Percentiles rank a stretch among this genome's conserved stretches.
Conservation (phyloP, 1,284 basidiomycete genomes). For the Rhodotorula glutinis region DNA sequence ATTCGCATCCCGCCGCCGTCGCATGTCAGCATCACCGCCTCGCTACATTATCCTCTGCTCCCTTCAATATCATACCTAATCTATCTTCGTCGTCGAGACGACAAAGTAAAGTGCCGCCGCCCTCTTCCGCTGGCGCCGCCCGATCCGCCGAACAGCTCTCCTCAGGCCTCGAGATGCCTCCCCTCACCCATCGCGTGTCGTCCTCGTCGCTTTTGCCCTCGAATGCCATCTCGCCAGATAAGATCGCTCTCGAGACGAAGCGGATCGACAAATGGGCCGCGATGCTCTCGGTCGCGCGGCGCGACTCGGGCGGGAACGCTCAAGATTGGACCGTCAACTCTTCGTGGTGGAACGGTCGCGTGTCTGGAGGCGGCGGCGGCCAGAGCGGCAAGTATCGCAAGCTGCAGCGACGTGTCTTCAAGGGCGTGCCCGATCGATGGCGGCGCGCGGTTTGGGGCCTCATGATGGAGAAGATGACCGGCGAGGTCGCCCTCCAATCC, state of each 20-base stretch:
- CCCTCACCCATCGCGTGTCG: conserved; percentile 17
- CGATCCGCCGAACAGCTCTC: background rate
- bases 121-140: background rate
- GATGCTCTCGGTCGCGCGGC: conserved; percentile 59
- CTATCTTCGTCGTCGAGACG: background rate
- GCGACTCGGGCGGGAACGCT: conserved; percentile 72
- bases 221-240: conserved; percentile 12
- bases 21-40: conserved; percentile 37
- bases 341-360: conserved; percentile 60
- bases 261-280: conserved; percentile 82
- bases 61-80: conserved; percentile 30
- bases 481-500: conserved; percentile 21
- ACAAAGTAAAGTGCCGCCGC: background rate
- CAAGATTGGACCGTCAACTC: conserved; percentile 65
- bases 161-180: background rate
- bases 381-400: conserved; percentile 42
- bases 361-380: conserved; percentile 32
- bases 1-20: conserved; percentile 38
- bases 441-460: conserved; percentile 78
- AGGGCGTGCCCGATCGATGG: conserved; percentile 97
- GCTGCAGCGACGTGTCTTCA: conserved; percentile 71
- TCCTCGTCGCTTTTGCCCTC: conserved; percentile 29
- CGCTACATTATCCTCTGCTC: conserved; percentile 23
- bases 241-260: conserved; percentile 59
- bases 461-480: conserved; percentile 30